Base-by-base conservation (phyloP, 148 eudicot genomes). In the Pouteria glomerata region DNA sequence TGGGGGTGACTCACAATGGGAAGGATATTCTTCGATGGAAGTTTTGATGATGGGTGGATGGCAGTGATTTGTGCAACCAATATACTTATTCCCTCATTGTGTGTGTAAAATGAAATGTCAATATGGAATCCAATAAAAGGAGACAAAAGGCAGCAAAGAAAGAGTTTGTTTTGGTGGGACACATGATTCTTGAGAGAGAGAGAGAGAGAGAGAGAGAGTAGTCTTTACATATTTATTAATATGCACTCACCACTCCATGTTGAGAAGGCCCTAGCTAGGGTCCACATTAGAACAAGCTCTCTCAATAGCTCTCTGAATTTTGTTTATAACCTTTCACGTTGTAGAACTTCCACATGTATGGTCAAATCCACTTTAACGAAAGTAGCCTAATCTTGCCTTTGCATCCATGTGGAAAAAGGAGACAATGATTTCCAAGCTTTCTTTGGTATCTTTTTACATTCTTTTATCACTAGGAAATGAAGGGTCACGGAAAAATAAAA, bases 281-380 rank as follows among this genome's bases (percentile, higher is more conserved):
- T 26, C 53, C 68, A 64, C 51, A 5, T 56, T 10, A 23, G n/a
- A 30, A 42, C 34, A 41, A 64, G 52, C 51, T 2, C 23, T 51
- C 24, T 2, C 56, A 8, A 35, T 0, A 10, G 44, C 10, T 39
- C 44, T 4, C 44, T 39, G 44, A 4, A n/a, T 26, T 45, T 26
- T 14, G n/a, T 7, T 64, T 14, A 16, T 57, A 27, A 70, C 53
- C 39, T 56, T 3, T 70, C 23, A 57, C 63, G 39, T 70, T 57
- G 33, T 57, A 42, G 15, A 24, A 56, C 0, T 16, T 59, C 56
- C 10, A 39, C n/a, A 11, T 71, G 66, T 29, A 2, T 59, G 63
- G 74, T 58, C 66, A 42, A 45, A 71, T 71, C 74, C 37, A 58
- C 53, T 24, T 71, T 71, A 19, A 12, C 8, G 26, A 71, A 71